Conservation (phyloP, 805 yeast species). For the Saccharomyces cerevisiae region DNA sequence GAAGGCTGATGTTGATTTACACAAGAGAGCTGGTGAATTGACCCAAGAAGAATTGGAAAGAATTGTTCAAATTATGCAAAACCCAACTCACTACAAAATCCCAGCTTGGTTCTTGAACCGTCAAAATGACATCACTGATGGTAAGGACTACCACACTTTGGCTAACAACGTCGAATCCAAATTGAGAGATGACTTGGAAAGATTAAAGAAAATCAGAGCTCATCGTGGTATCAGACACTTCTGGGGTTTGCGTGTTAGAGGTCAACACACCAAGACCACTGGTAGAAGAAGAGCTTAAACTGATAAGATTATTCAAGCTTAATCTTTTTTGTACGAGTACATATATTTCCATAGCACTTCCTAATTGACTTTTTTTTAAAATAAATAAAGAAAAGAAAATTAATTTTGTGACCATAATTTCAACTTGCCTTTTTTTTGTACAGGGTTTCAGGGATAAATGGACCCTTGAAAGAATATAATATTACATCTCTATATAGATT, state of each 20-base stretch:
- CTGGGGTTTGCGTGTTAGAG: conserved; percentile 99
- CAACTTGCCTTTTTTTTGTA: background rate
- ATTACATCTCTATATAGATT: background rate
- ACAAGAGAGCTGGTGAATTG: conserved; percentile 99
- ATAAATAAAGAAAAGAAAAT: background rate
- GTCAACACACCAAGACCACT: conserved; percentile 99
- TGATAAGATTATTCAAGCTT: background rate
- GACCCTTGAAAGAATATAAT: background rate
- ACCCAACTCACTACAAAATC: conserved; percentile 98
- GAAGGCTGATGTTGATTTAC: conserved; percentile 98
- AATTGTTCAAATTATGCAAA: conserved; percentile 98
- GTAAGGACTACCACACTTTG: conserved; percentile 97
- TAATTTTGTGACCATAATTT: background rate
- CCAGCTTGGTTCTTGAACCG: conserved; percentile 99
- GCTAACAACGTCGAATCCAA: conserved; percentile 99
- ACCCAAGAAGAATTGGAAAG: conserved; percentile 99
- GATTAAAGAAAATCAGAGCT: conserved; percentile 99
- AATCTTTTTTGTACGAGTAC: background rate
- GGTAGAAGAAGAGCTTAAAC: conserved; percentile 70
- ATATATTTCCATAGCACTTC: background rate
- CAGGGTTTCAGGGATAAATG: background rate
- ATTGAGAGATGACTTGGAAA: conserved; percentile 99
- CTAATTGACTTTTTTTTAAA: background rate
- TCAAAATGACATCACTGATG: conserved; percentile 97
- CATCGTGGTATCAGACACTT: conserved; percentile 99